Percentiles rank a stretch among this genome's conserved stretches.
These are phyloP conservation scores for Endothia cerciana DNA, from an alignment of 2,329 filamentous ascomycete genomes.

Conservation along the genomic window DNA sequence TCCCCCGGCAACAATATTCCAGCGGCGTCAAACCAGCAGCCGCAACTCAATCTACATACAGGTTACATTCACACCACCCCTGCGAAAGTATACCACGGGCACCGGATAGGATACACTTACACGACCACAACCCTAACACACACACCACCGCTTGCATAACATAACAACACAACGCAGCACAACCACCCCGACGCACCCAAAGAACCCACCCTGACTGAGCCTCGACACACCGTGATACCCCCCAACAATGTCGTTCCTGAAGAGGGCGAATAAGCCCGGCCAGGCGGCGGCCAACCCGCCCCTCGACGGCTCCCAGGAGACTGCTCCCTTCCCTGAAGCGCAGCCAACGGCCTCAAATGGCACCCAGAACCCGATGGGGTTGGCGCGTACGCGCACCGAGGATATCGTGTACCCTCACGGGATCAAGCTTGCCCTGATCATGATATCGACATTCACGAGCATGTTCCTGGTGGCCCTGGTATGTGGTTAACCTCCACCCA, in stretches of 20 bases:
- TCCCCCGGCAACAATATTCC: no score
- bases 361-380: slow-evolving; percentile 19
- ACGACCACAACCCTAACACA: not conserved
- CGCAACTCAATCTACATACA: no score
- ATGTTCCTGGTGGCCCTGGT: slow-evolving; percentile 45
- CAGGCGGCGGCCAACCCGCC: slow-evolving; percentile 15
- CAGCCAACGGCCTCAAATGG: slow-evolving; percentile 12
- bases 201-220: no score
- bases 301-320: slow-evolving; percentile 9
- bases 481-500: slow-evolving; percentile 12
- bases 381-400: slow-evolving; percentile 32
- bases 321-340: slow-evolving; percentile 2
- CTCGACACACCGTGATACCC: no score
- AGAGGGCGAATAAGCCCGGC: slow-evolving; percentile 24
- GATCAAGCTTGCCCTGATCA: slow-evolving; percentile 37
- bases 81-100: not conserved
- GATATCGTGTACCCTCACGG: slow-evolving; percentile 41
- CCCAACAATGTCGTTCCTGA: slow-evolving; percentile 28
- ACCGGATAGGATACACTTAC: not conserved
- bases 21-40: no score
- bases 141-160: not conserved
- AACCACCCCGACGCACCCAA: not conserved
- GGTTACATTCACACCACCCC: no score
- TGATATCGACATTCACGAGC: slow-evolving; percentile 41
- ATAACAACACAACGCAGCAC: not conserved